phyloP scores from a whole-genome alignment of 2,329 filamentous ascomycete genomes.

The Pyricularia sp. region DNA sequence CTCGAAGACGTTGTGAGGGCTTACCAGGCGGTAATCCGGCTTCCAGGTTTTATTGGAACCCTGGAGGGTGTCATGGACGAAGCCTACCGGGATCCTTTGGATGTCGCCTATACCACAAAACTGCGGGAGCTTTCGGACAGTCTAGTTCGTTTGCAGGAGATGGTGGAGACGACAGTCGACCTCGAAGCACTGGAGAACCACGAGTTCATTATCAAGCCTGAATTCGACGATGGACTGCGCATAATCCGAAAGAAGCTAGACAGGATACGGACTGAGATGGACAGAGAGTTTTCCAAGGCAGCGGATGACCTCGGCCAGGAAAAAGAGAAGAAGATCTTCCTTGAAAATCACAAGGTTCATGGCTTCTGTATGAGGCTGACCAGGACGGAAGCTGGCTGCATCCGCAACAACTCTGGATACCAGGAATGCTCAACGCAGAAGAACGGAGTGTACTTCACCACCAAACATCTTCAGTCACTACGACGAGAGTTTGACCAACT shows the following conservation, averaged over 20 bases:
- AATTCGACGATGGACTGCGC: slow-evolving; percentile 83
- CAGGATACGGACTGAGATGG: slow-evolving; percentile 72
- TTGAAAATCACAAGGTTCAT: slow-evolving; percentile 92
- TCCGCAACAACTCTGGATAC: slow-evolving; percentile 83
- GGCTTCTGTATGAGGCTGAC: slow-evolving; percentile 96
- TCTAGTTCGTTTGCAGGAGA: slow-evolving; percentile 81
- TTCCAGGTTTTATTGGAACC: slow-evolving; percentile 83
- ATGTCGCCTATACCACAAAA: slow-evolving; percentile 79
- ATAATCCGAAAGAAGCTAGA: slow-evolving; percentile 90
- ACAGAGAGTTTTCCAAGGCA: slow-evolving; percentile 67
- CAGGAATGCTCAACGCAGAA: slow-evolving; percentile 97
- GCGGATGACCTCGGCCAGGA: slow-evolving; percentile 81
- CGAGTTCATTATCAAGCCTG: slow-evolving; percentile 97
- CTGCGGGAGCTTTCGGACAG: slow-evolving; percentile 67
- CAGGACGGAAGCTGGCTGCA: slow-evolving; percentile 81
- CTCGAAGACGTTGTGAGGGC: slow-evolving; percentile 92
- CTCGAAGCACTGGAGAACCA: slow-evolving; percentile 92
- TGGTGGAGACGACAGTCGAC: slow-evolving; percentile 98
- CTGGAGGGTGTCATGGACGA: slow-evolving; percentile 95
- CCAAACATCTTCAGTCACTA: slow-evolving; percentile 65
- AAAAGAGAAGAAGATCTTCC: slow-evolving; percentile 95
- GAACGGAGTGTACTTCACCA: slow-evolving; percentile 98
- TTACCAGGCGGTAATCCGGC: slow-evolving; percentile 86
- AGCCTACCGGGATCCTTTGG: slow-evolving; percentile 76
- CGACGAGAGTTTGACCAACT: slow-evolving; percentile 90